These are phyloP conservation scores for Teratosphaeriaceae sp. DNA, from an alignment of 2,329 filamentous ascomycete genomes.

Conservation along the genomic window DNA sequence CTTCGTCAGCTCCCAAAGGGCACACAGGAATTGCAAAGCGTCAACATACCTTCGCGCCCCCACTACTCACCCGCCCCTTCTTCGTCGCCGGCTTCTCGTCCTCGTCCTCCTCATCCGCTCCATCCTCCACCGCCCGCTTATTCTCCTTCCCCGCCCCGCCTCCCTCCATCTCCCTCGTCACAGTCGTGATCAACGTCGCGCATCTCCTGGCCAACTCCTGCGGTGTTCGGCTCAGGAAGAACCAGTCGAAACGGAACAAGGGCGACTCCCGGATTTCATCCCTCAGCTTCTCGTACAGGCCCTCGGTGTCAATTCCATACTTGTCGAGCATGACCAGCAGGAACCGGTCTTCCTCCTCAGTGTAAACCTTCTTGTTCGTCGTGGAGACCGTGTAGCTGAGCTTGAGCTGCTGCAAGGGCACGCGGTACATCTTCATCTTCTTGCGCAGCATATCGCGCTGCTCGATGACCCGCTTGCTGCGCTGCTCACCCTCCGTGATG, in stretches of 20 bases:
- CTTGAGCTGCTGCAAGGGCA: conserved; percentile 94
- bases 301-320: conserved; percentile 84
- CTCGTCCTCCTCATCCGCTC: conserved; percentile 74
- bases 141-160: conserved; percentile 53
- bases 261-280: conserved; percentile 94
- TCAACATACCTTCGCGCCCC: conserved; percentile 63
- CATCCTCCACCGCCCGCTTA: conserved; percentile 71
- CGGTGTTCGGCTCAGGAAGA: conserved; percentile 91
- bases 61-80: conserved; percentile 70
- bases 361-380: conserved; percentile 99
- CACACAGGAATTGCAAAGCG: background rate
- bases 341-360: conserved; percentile 95
- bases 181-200: conserved; percentile 87
- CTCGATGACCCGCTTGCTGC: conserved; percentile 79
- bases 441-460: conserved; percentile 88
- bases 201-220: conserved; percentile 88
- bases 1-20: background rate
- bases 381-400: conserved; percentile 99
- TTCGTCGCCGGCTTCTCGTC: conserved; percentile 75
- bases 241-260: conserved; percentile 98
- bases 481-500: conserved; percentile 90
- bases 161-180: conserved; percentile 87
- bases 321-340: conserved; percentile 87
- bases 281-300: conserved; percentile 87
- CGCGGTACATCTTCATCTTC: conserved; percentile 96